Conservation (phyloP, 345 rosid species). For the Citrus mangshanensis region DNA sequence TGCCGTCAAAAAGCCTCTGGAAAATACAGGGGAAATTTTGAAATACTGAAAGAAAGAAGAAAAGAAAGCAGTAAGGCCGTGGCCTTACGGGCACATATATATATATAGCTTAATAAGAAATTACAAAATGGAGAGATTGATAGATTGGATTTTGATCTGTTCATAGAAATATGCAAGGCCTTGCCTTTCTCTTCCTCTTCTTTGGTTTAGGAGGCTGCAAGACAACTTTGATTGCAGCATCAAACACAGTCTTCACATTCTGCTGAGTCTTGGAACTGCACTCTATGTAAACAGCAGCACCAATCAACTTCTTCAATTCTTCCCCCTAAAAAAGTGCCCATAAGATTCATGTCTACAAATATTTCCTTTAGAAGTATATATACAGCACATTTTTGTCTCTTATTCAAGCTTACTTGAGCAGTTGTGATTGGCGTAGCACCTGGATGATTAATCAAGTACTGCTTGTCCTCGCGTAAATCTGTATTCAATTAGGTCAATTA, state of each 20-base stretch:
- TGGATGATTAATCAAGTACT: slow-evolving; percentile 46
- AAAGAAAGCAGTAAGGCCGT: background rate
- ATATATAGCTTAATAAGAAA: background rate
- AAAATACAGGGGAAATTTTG: background rate
- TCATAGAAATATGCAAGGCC: slow-evolving; percentile 37
- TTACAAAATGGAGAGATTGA: background rate
- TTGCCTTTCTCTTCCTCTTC: slow-evolving; percentile 34
- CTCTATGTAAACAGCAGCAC: slow-evolving; percentile 49
- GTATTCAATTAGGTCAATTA: slow-evolving; percentile 3
- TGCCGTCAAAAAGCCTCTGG: background rate
- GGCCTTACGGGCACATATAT: background rate
- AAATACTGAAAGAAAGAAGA: background rate
- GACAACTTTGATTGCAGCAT: slow-evolving; percentile 53
- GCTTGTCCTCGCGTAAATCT: slow-evolving; percentile 51
- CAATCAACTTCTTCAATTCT: slow-evolving; percentile 50
- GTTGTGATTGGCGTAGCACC: slow-evolving; percentile 40
- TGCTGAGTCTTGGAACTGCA: slow-evolving; percentile 62
- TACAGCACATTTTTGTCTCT: background rate
- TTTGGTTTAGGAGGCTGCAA: slow-evolving; percentile 51
- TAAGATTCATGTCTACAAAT: background rate
- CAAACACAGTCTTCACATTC: slow-evolving; percentile 53
- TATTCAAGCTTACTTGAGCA: slow-evolving; percentile 30
- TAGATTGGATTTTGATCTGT: background rate
- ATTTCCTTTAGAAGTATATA: background rate
- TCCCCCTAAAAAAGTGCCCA: slow-evolving; percentile 34